These are phyloP conservation scores for Diospyros kaki DNA, from an alignment of 148 eudicot species.

Conservation along the genomic window DNA sequence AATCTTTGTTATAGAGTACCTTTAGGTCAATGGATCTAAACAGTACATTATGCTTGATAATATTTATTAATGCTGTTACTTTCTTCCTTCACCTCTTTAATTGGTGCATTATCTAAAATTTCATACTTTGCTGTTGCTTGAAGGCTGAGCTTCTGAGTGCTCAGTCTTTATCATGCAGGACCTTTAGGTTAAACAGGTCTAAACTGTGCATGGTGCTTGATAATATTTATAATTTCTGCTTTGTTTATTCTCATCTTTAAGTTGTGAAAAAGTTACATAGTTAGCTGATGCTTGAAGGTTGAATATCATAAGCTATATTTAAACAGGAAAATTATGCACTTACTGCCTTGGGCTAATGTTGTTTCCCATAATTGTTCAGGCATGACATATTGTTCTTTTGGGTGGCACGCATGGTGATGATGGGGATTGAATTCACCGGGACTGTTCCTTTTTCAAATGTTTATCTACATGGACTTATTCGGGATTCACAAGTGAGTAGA, in stretches of 20 bases:
- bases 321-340: conserved; percentile 30
- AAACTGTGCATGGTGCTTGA: too few species aligned
- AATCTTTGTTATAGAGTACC: neutral
- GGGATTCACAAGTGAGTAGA: conserved; percentile 83
- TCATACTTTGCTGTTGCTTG: too few species aligned
- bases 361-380: conserved; percentile 42
- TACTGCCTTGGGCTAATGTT: conserved; percentile 8
- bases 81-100: neutral
- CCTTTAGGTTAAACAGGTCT: too few species aligned
- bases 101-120: neutral
- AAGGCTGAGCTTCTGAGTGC: too few species aligned
- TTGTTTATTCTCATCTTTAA: too few species aligned
- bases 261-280: neutral
- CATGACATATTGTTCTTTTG: conserved; percentile 98
- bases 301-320: conserved; percentile 16
- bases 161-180: too few species aligned
- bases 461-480: conserved; percentile 91
- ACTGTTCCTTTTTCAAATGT: conserved; percentile 80
- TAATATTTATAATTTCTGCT: too few species aligned
- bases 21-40: neutral
- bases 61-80: neutral
- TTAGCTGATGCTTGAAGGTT: neutral
- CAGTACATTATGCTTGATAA: neutral
- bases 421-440: conserved; percentile 97
- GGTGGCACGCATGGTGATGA: conserved; percentile 99